Percentiles rank a stretch among this genome's conserved stretches.
phyloP scores from a whole-genome alignment of 768 basidiomycete species.

The Boletellus emodensis region DNA sequence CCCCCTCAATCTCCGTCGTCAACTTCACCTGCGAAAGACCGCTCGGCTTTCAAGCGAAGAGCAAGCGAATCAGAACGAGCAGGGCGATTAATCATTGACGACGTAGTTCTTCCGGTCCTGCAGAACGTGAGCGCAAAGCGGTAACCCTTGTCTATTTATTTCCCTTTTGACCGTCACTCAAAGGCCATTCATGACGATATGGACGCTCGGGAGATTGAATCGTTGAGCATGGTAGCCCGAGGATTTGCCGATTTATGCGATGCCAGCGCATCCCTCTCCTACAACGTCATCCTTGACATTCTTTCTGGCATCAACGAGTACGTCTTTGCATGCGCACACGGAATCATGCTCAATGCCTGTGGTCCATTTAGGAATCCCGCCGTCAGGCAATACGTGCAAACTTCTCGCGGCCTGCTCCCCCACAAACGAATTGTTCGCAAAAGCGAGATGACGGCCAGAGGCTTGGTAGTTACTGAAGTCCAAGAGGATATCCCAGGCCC shows the following conservation, averaged over 20 bases:
- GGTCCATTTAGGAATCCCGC: slow-evolving; percentile 56
- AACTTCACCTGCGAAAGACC: slow-evolving; percentile 43
- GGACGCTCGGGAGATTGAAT: slow-evolving; percentile 85
- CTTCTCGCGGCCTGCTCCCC: slow-evolving; percentile 75
- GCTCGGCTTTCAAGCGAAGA: slow-evolving; percentile 42
- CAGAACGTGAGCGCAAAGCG: slow-evolving; percentile 51
- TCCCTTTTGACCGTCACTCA: slow-evolving; percentile 3
- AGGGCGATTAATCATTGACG: slow-evolving; percentile 69
- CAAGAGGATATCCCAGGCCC: slow-evolving; percentile 64
- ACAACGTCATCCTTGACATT: slow-evolving; percentile 85
- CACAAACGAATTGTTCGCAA: slow-evolving; percentile 74
- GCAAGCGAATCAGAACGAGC: slow-evolving; percentile 60
- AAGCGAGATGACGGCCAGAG: slow-evolving; percentile 82
- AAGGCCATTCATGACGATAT: slow-evolving; percentile 79
- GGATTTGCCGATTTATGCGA: slow-evolving; percentile 86
- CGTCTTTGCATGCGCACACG: slow-evolving; percentile 28
- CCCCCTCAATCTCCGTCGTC: slow-evolving; percentile 38
- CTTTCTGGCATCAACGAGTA: slow-evolving; percentile 90
- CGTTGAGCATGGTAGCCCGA: slow-evolving; percentile 81
- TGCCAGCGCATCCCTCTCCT: slow-evolving; percentile 80
- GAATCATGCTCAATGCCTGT: slow-evolving; percentile 4
- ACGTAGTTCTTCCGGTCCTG: slow-evolving; percentile 79
- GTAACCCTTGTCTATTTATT: not conserved
- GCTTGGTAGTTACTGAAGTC: slow-evolving; percentile 79
- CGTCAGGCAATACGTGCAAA: slow-evolving; percentile 81